Base-by-base conservation (phyloP, 2,329 filamentous ascomycete species). In the Diaporthe sp. region DNA sequence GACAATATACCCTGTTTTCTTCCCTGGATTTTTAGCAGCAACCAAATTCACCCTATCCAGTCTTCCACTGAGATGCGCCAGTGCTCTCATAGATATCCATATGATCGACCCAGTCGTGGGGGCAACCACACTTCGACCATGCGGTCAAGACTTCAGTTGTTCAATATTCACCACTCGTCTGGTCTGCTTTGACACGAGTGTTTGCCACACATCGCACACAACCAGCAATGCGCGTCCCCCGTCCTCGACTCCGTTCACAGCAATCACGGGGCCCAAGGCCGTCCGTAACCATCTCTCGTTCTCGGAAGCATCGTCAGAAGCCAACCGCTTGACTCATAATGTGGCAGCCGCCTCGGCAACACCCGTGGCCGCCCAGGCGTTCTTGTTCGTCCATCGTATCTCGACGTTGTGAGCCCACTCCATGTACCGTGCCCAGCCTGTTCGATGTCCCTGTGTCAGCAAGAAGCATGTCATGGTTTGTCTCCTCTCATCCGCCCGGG, bases 401-500 rank as follows among this genome's bases (percentile, higher is more conserved):
- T 97, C 93, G 74, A 98, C 93, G 76, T 89, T 85, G 82, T 98
- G 97, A 84, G 94, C 93, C 96, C 95, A 98, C 83, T 95, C 92
- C 96, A 98, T 98, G 83, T 95, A 97, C 81, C 93, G 92, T 31
- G 93, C 93, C 96, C 96, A 98, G 79, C 95, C 96, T 98, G 80
- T 58, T 77, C 20, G 63, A 17, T 42, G 2, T 2, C 49, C 17
- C 17, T 39, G 22, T 55, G 49, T 70, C 28, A 70, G 65, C 65
- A 42, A 34, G 55, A 79, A 75, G 78, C 34, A 34, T 34, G 57
- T 63, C 65, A 74, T 37, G 15, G 47, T 39, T 25, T 49, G 34
- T 51, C 13, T 37, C 37, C n/a, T 71, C 3, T 34, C 44, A 31
- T 20, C 31, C 22, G 31, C 22, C 20, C 20, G 44, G 31, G 31